phyloP scores from a whole-genome alignment of 805 yeast species.

The Allodekkera sacchari region DNA sequence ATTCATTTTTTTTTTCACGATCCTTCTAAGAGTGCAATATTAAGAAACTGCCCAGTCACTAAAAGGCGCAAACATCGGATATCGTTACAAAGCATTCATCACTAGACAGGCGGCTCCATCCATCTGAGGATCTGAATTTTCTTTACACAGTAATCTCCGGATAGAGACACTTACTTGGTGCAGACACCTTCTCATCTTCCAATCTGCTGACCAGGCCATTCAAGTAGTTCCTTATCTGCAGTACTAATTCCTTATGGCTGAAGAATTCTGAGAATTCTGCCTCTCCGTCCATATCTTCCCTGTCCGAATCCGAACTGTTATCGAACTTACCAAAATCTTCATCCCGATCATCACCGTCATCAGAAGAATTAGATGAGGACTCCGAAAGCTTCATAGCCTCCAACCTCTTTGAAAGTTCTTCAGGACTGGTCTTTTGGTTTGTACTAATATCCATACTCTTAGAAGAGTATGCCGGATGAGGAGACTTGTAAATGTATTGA shows the following conservation, averaged over 20 bases:
- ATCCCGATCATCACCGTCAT: constrained; percentile 12
- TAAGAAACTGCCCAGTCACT: no score
- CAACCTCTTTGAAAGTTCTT: constrained; percentile 9
- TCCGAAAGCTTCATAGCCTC: constrained; percentile 10
- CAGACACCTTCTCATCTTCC: no score
- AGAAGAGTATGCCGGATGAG: constrained; percentile 13
- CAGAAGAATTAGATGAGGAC: no score
- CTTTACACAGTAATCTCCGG: no score
- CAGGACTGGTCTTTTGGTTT: constrained; percentile 24
- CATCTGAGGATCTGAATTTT: no score
- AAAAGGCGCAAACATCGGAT: no score
- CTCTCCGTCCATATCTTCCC: constrained; percentile 14
- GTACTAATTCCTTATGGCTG: constrained; percentile 11
- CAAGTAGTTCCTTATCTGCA: constrained; percentile 11
- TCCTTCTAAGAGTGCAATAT: no score
- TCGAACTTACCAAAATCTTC: constrained; percentile 8
- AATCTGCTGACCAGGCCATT: no score
- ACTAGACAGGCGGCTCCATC: no score
- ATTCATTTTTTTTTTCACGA: no score
- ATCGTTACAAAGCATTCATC: no score
- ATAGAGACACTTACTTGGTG: no score
- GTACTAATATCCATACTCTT: constrained; percentile 29
- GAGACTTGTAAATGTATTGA: constrained; percentile 14
- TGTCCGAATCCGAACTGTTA: constrained; percentile 16
- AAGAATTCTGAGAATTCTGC: constrained; percentile 7